These are phyloP conservation scores for Osmanthus fragrans DNA, from an alignment of 257 asterid genomes.

Conservation along the genomic window DNA sequence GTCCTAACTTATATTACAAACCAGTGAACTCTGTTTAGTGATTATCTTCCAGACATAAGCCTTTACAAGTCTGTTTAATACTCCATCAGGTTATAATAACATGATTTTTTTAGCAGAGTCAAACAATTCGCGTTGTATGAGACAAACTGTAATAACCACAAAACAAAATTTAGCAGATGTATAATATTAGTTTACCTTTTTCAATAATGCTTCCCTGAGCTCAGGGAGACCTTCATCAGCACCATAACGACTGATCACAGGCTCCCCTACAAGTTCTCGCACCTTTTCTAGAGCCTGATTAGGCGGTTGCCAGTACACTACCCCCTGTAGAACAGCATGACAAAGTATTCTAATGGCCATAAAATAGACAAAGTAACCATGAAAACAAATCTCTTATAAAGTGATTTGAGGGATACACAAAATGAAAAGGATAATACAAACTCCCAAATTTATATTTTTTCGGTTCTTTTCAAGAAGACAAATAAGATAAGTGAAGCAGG, in stretches of 20 bases:
- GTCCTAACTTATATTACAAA: not conserved
- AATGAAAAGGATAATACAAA: not conserved
- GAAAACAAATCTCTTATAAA: not conserved
- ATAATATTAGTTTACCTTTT: conserved; percentile 52
- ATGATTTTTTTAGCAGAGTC: conserved; percentile 1
- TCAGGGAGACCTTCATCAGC: conserved; percentile 95
- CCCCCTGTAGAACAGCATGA: conserved; percentile 57
- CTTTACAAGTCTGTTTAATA: not conserved
- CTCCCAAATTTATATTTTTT: not conserved
- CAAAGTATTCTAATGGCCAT: not conserved
- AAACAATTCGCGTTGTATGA: not conserved
- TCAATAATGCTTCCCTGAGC: conserved; percentile 73
- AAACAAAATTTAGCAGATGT: conserved; percentile 11
- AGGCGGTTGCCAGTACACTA: conserved; percentile 97
- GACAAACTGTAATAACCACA: not conserved
- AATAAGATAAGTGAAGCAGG: not conserved
- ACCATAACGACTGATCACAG: conserved; percentile 85
- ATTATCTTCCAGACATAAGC: not conserved
- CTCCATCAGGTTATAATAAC: conserved; percentile 10
- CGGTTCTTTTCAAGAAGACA: not conserved
- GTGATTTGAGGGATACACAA: not conserved
- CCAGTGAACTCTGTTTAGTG: not conserved
- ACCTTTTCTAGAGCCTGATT: conserved; percentile 75
- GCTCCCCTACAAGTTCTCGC: conserved; percentile 76
- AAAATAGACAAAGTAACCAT: not conserved